Conservation (phyloP, 2,329 filamentous ascomycete species). For the Colletotrichum lindemuthianum region DNA sequence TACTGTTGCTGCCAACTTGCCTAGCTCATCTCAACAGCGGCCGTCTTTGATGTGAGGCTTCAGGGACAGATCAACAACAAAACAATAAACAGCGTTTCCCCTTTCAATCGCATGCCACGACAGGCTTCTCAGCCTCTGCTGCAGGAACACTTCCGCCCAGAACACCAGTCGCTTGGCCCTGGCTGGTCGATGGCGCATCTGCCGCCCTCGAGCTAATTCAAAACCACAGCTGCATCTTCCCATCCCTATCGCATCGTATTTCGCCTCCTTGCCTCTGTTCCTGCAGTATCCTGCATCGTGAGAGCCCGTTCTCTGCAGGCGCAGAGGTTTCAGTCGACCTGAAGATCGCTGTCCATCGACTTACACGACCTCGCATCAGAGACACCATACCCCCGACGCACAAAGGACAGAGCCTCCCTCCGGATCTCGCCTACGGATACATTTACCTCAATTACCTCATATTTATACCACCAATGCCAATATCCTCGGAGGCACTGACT, state of each 20-base stretch:
- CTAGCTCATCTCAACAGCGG: no score
- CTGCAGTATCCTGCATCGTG: constrained; percentile 11
- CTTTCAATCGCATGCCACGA: no score
- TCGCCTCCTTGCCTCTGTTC: constrained; percentile 13
- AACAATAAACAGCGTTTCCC: background rate
- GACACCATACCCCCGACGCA: background rate
- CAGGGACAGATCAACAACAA: no score
- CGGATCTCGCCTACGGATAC: background rate
- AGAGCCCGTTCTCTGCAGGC: constrained; percentile 4
- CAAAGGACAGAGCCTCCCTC: constrained; percentile 14
- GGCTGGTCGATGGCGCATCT: constrained; percentile 6
- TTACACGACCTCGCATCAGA: constrained; percentile 16
- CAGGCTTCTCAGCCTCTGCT: background rate
- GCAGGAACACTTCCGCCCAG: background rate
- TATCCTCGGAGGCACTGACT: no score
- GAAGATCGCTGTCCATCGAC: constrained; percentile 26
- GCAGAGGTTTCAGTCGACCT: constrained; percentile 20
- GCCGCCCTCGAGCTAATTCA: constrained; percentile 8
- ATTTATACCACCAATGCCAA: background rate
- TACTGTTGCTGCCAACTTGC: background rate
- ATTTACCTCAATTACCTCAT: background rate
- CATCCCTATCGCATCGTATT: constrained; percentile 7
- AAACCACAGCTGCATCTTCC: constrained; percentile 2
- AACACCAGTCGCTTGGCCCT: constrained; percentile 4
- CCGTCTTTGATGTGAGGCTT: background rate